phyloP scores from a whole-genome alignment of 1,284 basidiomycete genomes.

The Coriolopsis trogii region DNA sequence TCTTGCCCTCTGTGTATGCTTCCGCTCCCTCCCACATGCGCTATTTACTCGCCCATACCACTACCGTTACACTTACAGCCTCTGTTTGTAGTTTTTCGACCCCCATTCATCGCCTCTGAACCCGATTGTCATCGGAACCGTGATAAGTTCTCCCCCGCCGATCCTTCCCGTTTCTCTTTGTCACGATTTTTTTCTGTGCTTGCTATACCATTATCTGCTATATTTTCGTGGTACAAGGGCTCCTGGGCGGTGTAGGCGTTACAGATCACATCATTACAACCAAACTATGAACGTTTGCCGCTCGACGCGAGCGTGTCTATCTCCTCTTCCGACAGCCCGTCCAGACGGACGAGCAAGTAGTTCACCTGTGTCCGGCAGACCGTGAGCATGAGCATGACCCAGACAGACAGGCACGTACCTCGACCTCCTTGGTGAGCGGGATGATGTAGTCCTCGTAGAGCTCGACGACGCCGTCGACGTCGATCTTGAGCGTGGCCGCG shows the following conservation, averaged over 20 bases:
- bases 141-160: not conserved
- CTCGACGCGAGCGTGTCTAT: constrained; percentile 67
- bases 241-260: constrained; percentile 3
- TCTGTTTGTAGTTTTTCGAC: constrained; percentile 14
- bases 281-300: no score
- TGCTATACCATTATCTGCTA: constrained; percentile 3
- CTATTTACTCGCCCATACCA: constrained; percentile 2
- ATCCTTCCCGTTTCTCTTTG: not conserved
- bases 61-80: constrained; percentile 7
- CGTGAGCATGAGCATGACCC: not conserved
- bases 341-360: constrained; percentile 84
- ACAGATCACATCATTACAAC: no score
- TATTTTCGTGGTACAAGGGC: constrained; percentile 4
- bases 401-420: constrained; percentile 61
- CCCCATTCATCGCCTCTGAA: not conserved
- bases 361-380: constrained; percentile 66
- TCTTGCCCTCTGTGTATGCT: constrained; percentile 4
- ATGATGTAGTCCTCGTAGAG: constrained; percentile 96
- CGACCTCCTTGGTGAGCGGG: constrained; percentile 96
- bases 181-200: no score
- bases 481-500: constrained; percentile 67
- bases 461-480: constrained; percentile 90
- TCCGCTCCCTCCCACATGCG: not conserved
- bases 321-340: constrained; percentile 79
- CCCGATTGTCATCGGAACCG: no score